These are phyloP conservation scores for Fusarium duplospermum DNA, from an alignment of 2,329 filamentous ascomycete species.

Conservation along the genomic window DNA sequence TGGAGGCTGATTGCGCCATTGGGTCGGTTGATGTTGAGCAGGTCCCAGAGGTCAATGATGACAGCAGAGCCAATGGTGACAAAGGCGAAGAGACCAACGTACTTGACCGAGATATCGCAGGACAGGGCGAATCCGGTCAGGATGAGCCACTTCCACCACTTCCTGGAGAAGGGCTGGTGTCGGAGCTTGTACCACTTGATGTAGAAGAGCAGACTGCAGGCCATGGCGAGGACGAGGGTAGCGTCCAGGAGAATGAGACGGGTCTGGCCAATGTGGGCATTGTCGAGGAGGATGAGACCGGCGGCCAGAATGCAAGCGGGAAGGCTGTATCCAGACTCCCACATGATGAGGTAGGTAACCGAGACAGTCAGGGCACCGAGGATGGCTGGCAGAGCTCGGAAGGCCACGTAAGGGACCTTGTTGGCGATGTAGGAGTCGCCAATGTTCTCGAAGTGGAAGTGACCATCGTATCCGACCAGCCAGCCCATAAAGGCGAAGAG, in stretches of 20 bases:
- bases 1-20: slow-evolving; percentile 83
- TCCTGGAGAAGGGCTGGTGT: slow-evolving; percentile 87
- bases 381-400: slow-evolving; percentile 90
- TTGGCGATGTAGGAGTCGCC: slow-evolving; percentile 98
- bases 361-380: slow-evolving; percentile 93
- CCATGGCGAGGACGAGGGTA: slow-evolving; percentile 95
- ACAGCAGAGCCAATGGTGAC: slow-evolving; percentile 96
- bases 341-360: slow-evolving; percentile 98
- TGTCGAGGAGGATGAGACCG: slow-evolving; percentile 91
- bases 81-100: slow-evolving; percentile 96
- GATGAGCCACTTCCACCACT: slow-evolving; percentile 99
- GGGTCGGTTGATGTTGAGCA: slow-evolving; percentile 88
- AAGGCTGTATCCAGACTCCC: slow-evolving; percentile 97
- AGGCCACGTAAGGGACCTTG: slow-evolving; percentile 97
- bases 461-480: slow-evolving; percentile 96
- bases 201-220: slow-evolving; percentile 91
- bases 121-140: slow-evolving; percentile 94
- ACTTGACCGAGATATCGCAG: slow-evolving; percentile 98
- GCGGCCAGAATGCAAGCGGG: slow-evolving; percentile 91
- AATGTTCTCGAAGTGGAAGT: slow-evolving; percentile 99
- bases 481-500: slow-evolving; percentile 97
- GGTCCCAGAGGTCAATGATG: slow-evolving; percentile 92
- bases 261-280: slow-evolving; percentile 97
- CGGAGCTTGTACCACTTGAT: slow-evolving; percentile 98
- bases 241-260: slow-evolving; percentile 94